phyloP scores from a whole-genome alignment of 2,329 filamentous ascomycete genomes.

The Colletotrichum tabaci region DNA sequence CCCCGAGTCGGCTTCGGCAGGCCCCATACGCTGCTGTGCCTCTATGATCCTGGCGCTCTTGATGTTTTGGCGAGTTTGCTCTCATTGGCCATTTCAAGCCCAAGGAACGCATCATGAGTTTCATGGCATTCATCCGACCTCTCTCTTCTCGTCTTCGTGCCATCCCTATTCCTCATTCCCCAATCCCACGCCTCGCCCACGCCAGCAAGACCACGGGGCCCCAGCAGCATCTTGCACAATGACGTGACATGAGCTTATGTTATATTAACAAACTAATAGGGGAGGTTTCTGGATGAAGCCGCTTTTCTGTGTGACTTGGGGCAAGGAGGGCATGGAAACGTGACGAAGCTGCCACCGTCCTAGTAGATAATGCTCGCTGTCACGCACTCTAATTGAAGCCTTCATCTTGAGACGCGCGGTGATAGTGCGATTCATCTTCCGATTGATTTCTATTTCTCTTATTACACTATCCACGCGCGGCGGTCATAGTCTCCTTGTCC shows the following conservation, averaged over 20 bases:
- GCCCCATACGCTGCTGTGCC: constrained; percentile 54
- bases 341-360: not conserved
- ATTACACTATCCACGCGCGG: constrained; percentile 44
- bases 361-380: not conserved
- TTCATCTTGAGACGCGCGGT: not conserved
- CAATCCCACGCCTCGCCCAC: too few relatives aligned
- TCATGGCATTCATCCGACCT: constrained; percentile 49
- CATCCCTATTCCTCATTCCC: too few relatives aligned
- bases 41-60: constrained; percentile 55
- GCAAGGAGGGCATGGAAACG: not conserved
- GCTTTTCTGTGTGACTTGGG: not conserved
- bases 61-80: constrained; percentile 50
- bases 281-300: too few relatives aligned
- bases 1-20: constrained; percentile 53
- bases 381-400: not conserved
- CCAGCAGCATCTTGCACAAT: not conserved
- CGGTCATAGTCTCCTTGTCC: constrained; percentile 52
- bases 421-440: not conserved
- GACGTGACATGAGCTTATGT: not conserved
- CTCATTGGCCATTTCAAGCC: constrained; percentile 47
- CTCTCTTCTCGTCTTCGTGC: constrained; percentile 23
- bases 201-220: too few relatives aligned
- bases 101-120: constrained; percentile 35
- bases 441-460: not conserved
- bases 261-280: too few relatives aligned